These are phyloP conservation scores for Tephrocybe sp. DNA, from an alignment of 768 basidiomycete species.

Conservation along the genomic window DNA sequence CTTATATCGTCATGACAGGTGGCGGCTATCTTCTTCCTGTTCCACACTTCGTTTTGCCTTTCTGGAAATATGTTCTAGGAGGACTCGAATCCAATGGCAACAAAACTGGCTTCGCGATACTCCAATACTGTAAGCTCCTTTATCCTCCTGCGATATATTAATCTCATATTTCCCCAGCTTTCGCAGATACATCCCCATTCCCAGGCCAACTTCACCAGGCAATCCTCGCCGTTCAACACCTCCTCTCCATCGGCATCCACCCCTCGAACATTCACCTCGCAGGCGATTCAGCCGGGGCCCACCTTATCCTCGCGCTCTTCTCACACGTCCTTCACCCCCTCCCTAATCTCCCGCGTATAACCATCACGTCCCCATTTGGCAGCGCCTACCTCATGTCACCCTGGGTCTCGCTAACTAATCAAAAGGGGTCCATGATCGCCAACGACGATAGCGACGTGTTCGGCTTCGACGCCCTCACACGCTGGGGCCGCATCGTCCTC, in stretches of 20 bases:
- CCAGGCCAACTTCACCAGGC: conserved; percentile 28
- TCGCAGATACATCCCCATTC: too few relatives aligned
- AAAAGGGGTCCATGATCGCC: neutral
- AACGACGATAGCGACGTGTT: conserved; percentile 22
- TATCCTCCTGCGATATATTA: too few relatives aligned
- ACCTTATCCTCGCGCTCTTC: conserved; percentile 28
- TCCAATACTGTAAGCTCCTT: too few relatives aligned
- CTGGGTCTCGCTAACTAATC: conserved; percentile 20
- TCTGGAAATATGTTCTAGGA: too few relatives aligned
- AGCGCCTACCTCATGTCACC: conserved; percentile 31
- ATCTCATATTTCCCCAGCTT: too few relatives aligned
- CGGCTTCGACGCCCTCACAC: conserved; percentile 6
- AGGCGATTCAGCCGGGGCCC: conserved; percentile 35
- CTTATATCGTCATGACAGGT: too few relatives aligned
- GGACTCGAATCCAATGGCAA: too few relatives aligned
- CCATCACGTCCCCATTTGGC: conserved; percentile 18
- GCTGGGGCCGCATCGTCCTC: conserved; percentile 18
- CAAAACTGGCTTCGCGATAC: too few relatives aligned
- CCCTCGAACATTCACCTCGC: conserved; percentile 27
- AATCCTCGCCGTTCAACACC: conserved; percentile 25
- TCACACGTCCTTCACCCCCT: conserved; percentile 31
- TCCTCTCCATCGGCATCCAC: conserved; percentile 25
- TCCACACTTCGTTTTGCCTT: too few relatives aligned
- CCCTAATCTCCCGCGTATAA: conserved; percentile 14
- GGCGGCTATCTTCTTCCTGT: too few relatives aligned